These are phyloP conservation scores for Psilocybe subaeruginosa DNA, from an alignment of 768 basidiomycete species.

Conservation along the genomic window DNA sequence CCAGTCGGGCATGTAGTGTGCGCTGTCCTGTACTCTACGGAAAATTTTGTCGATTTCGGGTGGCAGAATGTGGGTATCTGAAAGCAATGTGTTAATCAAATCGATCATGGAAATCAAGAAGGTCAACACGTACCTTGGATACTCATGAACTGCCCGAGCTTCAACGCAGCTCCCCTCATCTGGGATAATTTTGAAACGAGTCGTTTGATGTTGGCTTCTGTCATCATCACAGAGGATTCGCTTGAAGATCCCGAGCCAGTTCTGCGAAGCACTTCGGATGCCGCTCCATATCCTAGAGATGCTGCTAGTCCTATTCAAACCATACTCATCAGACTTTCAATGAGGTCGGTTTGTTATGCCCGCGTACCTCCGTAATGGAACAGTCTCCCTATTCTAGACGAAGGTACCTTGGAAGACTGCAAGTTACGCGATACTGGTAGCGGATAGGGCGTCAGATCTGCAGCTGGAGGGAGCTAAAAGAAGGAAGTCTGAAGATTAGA, in stretches of 20 bases:
- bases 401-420: constrained; percentile 87
- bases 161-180: constrained; percentile 97
- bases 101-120: background rate
- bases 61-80: constrained; percentile 89
- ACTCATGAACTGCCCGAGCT: constrained; percentile 96
- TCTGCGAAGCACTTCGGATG: constrained; percentile 81
- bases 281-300: constrained; percentile 87
- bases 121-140: constrained; percentile 69
- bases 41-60: constrained; percentile 88
- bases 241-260: constrained; percentile 44
- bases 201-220: constrained; percentile 87
- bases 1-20: constrained; percentile 99
- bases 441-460: constrained; percentile 7
- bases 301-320: constrained; percentile 77
- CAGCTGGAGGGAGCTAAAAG: background rate
- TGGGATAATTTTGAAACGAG: constrained; percentile 91
- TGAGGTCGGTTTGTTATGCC: background rate
- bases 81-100: background rate
- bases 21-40: constrained; percentile 89
- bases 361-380: constrained; percentile 90
- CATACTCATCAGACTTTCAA: background rate
- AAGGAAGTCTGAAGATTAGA: background rate
- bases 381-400: constrained; percentile 83
- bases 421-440: constrained; percentile 43
- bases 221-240: constrained; percentile 69